Conservation (phyloP, 192 early-diverging fungal genomes). For the Gorgonomyces haynaldii region DNA sequence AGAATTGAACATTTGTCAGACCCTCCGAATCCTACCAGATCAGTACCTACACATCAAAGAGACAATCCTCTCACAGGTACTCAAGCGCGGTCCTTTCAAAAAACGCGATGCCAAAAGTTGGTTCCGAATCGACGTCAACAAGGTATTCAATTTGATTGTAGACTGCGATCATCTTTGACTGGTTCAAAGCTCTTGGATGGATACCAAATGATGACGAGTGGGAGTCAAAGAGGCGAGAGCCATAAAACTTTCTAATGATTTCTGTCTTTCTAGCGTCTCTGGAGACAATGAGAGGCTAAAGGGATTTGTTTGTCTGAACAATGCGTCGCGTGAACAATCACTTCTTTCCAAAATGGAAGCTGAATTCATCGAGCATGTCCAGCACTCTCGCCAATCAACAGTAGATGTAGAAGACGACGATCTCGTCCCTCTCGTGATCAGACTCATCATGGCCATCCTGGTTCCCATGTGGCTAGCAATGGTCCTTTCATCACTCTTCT, state of each 20-base stretch:
- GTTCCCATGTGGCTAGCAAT: too few relatives aligned
- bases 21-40: slow-evolving; percentile 68
- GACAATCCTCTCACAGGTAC: slow-evolving; percentile 56
- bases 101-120: slow-evolving; percentile 87
- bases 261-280: too few relatives aligned
- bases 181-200: slow-evolving; percentile 81
- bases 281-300: background rate
- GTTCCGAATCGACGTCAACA: slow-evolving; percentile 90
- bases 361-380: background rate
- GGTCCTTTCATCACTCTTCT: too few relatives aligned
- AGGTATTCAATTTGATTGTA: slow-evolving; percentile 21
- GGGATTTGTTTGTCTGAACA: background rate
- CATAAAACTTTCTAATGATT: too few relatives aligned
- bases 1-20: slow-evolving; percentile 62
- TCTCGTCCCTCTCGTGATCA: too few relatives aligned
- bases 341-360: background rate
- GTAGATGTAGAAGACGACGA: too few relatives aligned
- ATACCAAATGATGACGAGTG: slow-evolving; percentile 27
- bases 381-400: too few relatives aligned
- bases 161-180: slow-evolving; percentile 64
- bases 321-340: background rate
- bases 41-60: slow-evolving; percentile 76
- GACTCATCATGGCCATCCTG: too few relatives aligned
- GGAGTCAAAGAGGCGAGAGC: slow-evolving; percentile 3
- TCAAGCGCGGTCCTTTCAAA: slow-evolving; percentile 50